Evolutionary conservation across 1,284 basidiomycete species (phyloP).

Genomic region (Ustilago crameri): DNA sequence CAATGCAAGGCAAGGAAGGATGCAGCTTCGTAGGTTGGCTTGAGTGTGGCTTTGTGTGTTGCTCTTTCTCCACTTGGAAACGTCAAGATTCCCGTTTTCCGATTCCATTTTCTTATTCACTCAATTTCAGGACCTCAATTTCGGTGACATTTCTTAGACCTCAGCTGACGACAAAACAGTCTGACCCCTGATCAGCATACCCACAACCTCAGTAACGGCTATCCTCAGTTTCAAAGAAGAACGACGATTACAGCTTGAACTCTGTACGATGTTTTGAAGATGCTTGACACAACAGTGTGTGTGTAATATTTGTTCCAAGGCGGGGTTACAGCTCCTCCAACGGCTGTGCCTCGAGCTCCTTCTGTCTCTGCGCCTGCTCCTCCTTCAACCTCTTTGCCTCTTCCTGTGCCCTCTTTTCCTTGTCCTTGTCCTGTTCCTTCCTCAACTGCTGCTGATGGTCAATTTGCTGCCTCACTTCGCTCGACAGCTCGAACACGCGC

Average conservation of each 20-base stretch:
- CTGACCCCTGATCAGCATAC: too few species aligned
- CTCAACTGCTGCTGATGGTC: constrained; percentile 27
- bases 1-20: background rate
- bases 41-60: constrained; percentile 7
- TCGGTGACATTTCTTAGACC: too few species aligned
- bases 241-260: too few species aligned
- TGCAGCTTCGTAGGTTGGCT: background rate
- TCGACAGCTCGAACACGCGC: constrained; percentile 70
- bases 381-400: constrained; percentile 27
- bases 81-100: constrained; percentile 4
- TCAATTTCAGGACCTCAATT: background rate
- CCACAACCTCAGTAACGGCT: too few species aligned
- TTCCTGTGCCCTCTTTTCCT: constrained; percentile 10
- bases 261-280: too few species aligned
- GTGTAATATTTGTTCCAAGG: too few species aligned
- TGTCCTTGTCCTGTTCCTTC: constrained; percentile 16
- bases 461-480: constrained; percentile 34
- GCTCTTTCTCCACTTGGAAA: constrained; percentile 25
- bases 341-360: constrained; percentile 39
- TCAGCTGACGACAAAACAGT: too few species aligned
- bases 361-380: constrained; percentile 29
- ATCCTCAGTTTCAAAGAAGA: too few species aligned
- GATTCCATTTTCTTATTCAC: background rate
- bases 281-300: too few species aligned
- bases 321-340: constrained; percentile 33